Percentiles rank a stretch among this genome's conserved stretches.
Evolutionary conservation across 2,329 filamentous ascomycete genomes (phyloP).

Genomic region (Calonectria fujianensis): DNA sequence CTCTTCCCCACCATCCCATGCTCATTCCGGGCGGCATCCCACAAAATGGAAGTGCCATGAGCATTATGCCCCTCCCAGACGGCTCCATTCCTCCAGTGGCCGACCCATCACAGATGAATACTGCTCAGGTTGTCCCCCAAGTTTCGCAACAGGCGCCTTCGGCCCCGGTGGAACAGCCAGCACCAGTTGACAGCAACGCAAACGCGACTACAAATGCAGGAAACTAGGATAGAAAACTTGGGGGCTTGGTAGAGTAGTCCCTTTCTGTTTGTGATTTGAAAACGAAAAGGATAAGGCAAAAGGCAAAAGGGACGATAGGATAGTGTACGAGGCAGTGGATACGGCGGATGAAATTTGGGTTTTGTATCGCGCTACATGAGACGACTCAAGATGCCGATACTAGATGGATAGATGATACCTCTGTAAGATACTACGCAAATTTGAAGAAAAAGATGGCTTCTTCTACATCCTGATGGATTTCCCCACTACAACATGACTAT

Average conservation of each 20-base stretch:
- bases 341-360: constrained; percentile 28
- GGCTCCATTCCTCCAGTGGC: constrained; percentile 38
- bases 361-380: constrained; percentile 18
- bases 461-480: not conserved
- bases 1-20: constrained; percentile 53
- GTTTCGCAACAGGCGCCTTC: constrained; percentile 34
- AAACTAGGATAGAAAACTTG: constrained; percentile 29
- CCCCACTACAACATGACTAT: not conserved
- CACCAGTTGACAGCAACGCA: constrained; percentile 33
- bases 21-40: constrained; percentile 47
- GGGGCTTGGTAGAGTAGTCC: not conserved
- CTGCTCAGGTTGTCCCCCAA: constrained; percentile 32
- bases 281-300: not conserved
- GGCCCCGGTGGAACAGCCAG: constrained; percentile 40
- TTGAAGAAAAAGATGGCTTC: not conserved
- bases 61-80: constrained; percentile 43
- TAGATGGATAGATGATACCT: constrained; percentile 52
- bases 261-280: constrained; percentile 8
- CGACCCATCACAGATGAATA: constrained; percentile 43
- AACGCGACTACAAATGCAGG: constrained; percentile 16
- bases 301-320: not conserved
- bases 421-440: constrained; percentile 47
- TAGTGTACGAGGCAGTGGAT: constrained; percentile 13
- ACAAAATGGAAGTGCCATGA: constrained; percentile 42
- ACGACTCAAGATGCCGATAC: constrained; percentile 22